A percentile compares a stretch with the other conserved stretches of the same genome.
Conservation (phyloP, 2,329 filamentous ascomycete species). For the Alternaria alternata region DNA sequence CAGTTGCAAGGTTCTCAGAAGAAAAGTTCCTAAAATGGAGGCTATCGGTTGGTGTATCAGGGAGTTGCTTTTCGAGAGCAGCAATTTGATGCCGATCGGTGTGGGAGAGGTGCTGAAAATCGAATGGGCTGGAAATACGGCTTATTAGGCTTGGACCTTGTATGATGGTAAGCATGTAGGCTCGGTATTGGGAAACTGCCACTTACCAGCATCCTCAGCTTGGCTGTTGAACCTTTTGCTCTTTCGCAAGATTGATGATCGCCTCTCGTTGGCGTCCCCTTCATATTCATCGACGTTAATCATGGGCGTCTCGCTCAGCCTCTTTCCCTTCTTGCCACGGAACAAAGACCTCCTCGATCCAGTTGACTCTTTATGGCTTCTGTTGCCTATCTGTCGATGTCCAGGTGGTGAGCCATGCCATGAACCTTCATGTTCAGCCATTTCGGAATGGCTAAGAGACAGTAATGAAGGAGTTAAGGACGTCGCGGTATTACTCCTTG, state of each 20-base stretch:
- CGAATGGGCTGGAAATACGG: constrained; percentile 68
- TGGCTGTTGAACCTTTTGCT: constrained; percentile 32
- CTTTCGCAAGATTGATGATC: constrained; percentile 47
- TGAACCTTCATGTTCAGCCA: constrained; percentile 31
- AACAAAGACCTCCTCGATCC: constrained; percentile 43
- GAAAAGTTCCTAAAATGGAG: constrained; percentile 47
- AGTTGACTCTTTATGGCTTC: constrained; percentile 34
- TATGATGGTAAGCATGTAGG: constrained; percentile 15
- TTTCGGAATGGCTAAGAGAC: constrained; percentile 33
- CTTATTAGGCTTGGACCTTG: constrained; percentile 39
- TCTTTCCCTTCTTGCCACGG: constrained; percentile 46
- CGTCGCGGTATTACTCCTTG: constrained; percentile 48
- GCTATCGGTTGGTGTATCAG: constrained; percentile 54
- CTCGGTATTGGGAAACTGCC: background rate
- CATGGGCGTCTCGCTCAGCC: constrained; percentile 43
- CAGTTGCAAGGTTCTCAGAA: constrained; percentile 29
- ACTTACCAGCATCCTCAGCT: constrained; percentile 40
- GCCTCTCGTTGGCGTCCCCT: constrained; percentile 36
- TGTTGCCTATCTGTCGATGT: constrained; percentile 29
- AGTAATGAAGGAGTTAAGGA: constrained; percentile 44
- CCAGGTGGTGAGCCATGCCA: constrained; percentile 37
- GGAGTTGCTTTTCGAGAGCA: constrained; percentile 58
- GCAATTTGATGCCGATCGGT: constrained; percentile 64
- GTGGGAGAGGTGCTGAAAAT: constrained; percentile 71
- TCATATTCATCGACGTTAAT: constrained; percentile 32